These are phyloP conservation scores for Phytopythium ostracodes DNA, from an alignment of 352 stramenopile species.

Conservation along the genomic window DNA sequence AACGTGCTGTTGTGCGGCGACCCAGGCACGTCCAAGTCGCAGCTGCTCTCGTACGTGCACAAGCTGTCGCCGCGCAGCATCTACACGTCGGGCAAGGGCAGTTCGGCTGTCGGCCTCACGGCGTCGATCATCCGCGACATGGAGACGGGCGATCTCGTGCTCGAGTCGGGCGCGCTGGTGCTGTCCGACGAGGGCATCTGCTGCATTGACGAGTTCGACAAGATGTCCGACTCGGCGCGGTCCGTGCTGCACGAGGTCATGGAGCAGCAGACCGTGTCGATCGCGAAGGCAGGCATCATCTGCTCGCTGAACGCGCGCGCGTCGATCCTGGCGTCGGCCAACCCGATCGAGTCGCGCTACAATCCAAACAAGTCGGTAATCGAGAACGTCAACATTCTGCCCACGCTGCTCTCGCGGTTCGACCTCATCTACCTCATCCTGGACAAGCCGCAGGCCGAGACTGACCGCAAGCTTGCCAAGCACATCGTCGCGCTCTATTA, in stretches of 20 bases:
- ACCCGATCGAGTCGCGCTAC: conserved; percentile 98
- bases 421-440: conserved; percentile 99
- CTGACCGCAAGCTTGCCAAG: conserved; percentile 93
- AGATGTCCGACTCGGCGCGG: conserved; percentile 97
- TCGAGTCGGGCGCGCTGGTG: conserved; percentile 97
- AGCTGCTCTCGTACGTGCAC: conserved; percentile 97
- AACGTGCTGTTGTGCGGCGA: conserved; percentile 99
- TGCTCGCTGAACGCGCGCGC: conserved; percentile 97
- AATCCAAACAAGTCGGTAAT: conserved; percentile 98
- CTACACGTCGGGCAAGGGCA: conserved; percentile 99
- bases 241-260: conserved; percentile 99
- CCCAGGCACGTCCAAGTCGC: conserved; percentile 97
- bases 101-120: conserved; percentile 97
- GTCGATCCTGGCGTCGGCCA: conserved; percentile 98
- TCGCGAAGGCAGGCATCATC: conserved; percentile 99
- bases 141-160: conserved; percentile 96
- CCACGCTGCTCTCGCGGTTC: conserved; percentile 97
- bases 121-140: conserved; percentile 95
- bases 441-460: conserved; percentile 93
- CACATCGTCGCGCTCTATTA: conserved; percentile 98
- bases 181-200: conserved; percentile 97
- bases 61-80: conserved; percentile 96
- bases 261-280: conserved; percentile 98
- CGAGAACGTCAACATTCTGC: conserved; percentile 98
- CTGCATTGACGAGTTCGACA: conserved; percentile 99